Conservation (phyloP, 2,329 filamentous ascomycete genomes). For the Monosporascus sp. region DNA sequence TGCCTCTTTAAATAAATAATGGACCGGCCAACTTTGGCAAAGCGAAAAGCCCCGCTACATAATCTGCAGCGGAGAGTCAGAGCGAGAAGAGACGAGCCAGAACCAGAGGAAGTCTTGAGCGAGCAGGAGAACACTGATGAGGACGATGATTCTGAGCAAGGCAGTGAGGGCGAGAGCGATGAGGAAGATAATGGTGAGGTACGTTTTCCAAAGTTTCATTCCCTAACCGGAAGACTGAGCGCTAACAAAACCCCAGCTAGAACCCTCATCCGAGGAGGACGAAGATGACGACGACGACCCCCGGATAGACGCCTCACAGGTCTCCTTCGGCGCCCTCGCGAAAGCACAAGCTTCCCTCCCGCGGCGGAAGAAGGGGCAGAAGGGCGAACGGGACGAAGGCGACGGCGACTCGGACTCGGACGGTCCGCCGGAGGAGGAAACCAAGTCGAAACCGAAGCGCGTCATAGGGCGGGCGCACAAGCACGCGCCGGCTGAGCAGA, state of each 20-base stretch:
- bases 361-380: constrained; percentile 27
- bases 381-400: constrained; percentile 19
- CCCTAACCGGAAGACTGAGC: neutral
- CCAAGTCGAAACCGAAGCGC: constrained; percentile 10
- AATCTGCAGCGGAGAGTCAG: constrained; percentile 39
- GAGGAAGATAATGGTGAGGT: constrained; percentile 26
- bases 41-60: constrained; percentile 34
- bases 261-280: constrained; percentile 24
- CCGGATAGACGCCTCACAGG: constrained; percentile 45
- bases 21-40: constrained; percentile 23
- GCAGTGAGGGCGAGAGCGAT: constrained; percentile 11
- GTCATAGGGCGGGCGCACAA: constrained; percentile 61
- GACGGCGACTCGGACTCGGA: constrained; percentile 23
- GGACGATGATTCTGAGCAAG: constrained; percentile 28
- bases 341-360: constrained; percentile 72
- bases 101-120: constrained; percentile 31
- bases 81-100: constrained; percentile 36
- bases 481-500: constrained; percentile 79
- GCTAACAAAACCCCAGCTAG: constrained; percentile 15
- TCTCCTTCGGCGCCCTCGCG: constrained; percentile 87
- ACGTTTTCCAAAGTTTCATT: constrained; percentile 3
- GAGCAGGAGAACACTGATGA: constrained; percentile 26
- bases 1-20: constrained; percentile 7
- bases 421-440: constrained; percentile 30
- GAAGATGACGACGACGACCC: constrained; percentile 33